Evolutionary conservation across 805 yeast genomes (phyloP).

Genomic region (Candida tammaniensis): DNA sequence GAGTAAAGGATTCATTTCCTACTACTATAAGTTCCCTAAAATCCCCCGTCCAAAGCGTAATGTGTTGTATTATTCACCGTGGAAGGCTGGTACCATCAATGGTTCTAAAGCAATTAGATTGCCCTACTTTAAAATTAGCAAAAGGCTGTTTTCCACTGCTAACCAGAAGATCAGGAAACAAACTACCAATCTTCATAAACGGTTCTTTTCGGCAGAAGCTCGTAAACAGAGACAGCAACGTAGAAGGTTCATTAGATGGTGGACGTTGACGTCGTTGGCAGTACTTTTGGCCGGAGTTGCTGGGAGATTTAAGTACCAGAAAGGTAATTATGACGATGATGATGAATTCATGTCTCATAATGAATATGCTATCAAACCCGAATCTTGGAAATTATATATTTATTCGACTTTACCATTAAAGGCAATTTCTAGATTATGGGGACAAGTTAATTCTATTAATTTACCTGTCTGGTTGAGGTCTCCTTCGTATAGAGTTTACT

Average conservation of each 20-base stretch:
- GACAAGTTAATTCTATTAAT: slow-evolving; percentile 75
- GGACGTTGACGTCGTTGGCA: slow-evolving; percentile 53
- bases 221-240: slow-evolving; percentile 37
- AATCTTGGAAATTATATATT: slow-evolving; percentile 86
- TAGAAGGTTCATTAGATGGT: slow-evolving; percentile 46
- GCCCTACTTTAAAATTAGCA: slow-evolving; percentile 22
- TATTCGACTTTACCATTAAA: slow-evolving; percentile 89
- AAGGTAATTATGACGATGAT: slow-evolving; percentile 24
- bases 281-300: slow-evolving; percentile 55
- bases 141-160: slow-evolving; percentile 34
- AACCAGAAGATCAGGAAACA: slow-evolving; percentile 33
- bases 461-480: slow-evolving; percentile 86
- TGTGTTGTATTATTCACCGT: slow-evolving; percentile 48
- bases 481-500: slow-evolving; percentile 77
- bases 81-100: slow-evolving; percentile 30
- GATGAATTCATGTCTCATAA: slow-evolving; percentile 26
- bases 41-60: slow-evolving; percentile 58
- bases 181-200: slow-evolving; percentile 34
- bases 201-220: slow-evolving; percentile 44
- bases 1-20: slow-evolving; percentile 20
- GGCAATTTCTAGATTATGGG: slow-evolving; percentile 93
- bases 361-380: slow-evolving; percentile 53
- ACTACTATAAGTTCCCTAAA: slow-evolving; percentile 46
- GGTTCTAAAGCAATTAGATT: slow-evolving; percentile 6
- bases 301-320: slow-evolving; percentile 40